These are phyloP conservation scores for Staphylotrichum tortipilum DNA, from an alignment of 495 filamentous ascomycete species.

Conservation along the genomic window DNA sequence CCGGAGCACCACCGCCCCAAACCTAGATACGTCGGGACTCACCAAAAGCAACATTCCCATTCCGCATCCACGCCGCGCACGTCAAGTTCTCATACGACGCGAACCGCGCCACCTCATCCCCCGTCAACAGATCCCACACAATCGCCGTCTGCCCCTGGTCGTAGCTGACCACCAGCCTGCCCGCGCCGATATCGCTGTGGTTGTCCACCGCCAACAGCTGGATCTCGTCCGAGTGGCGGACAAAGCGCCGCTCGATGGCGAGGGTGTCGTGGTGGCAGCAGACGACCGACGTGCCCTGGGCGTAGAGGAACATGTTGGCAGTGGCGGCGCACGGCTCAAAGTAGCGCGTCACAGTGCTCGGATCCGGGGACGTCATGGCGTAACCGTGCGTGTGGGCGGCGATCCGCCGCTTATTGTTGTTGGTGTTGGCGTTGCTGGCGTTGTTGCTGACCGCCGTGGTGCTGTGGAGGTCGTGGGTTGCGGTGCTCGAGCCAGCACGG, in stretches of 20 bases:
- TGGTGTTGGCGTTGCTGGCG: too few relatives aligned
- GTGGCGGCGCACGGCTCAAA: conserved; percentile 84
- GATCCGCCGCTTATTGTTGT: conserved; percentile 35
- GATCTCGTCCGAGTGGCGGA: conserved; percentile 74
- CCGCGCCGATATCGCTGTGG: conserved; percentile 77
- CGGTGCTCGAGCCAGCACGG: conserved; percentile 52
- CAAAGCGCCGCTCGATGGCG: conserved; percentile 80
- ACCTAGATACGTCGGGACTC: too few relatives aligned
- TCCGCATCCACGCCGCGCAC: conserved; percentile 90
- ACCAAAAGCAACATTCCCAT: conserved; percentile 97
- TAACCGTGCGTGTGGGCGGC: conserved; percentile 36
- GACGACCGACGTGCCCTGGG: conserved; percentile 67
- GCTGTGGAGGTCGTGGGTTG: conserved; percentile 31
- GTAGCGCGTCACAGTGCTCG: conserved; percentile 42
- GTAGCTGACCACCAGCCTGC: conserved; percentile 83
- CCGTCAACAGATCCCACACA: conserved; percentile 93
- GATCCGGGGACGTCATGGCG: conserved; percentile 44
- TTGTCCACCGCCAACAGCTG: conserved; percentile 82
- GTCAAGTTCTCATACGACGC: conserved; percentile 78
- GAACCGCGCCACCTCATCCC: conserved; percentile 82
- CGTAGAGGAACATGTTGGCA: conserved; percentile 76
- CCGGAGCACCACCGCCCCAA: too few relatives aligned
- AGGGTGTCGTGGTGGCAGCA: conserved; percentile 87
- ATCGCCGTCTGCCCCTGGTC: conserved; percentile 87
- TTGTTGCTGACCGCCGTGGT: too few relatives aligned